Evolutionary conservation across 108 stramenopile genomes (phyloP).

Genomic region (Nitzschia sp.): DNA sequence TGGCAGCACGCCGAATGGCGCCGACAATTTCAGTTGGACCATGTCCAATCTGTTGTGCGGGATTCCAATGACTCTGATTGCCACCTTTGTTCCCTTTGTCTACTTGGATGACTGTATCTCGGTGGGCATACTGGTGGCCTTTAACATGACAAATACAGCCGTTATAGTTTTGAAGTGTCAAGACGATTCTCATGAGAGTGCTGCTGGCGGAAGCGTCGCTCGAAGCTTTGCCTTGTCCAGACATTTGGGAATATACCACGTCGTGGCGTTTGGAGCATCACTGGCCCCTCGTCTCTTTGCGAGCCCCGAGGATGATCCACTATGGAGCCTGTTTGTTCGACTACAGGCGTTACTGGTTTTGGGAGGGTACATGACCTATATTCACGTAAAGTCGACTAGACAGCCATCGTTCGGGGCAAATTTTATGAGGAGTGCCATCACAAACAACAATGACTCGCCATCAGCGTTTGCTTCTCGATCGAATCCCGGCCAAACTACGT

Average conservation of each 20-base stretch:
- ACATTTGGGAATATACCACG: background rate
- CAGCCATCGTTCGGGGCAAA: background rate
- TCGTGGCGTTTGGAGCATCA: background rate
- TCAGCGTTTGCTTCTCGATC: too few relatives aligned
- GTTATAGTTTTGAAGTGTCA: constrained; percentile 27
- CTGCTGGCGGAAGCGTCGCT: background rate
- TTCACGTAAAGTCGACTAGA: constrained; percentile 1
- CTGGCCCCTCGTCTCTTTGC: background rate
- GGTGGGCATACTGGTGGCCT: constrained; percentile 76
- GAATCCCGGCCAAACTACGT: background rate
- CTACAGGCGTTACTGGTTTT: background rate
- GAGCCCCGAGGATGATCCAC: background rate
- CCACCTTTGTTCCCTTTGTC: constrained; percentile 85
- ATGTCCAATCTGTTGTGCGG: constrained; percentile 78
- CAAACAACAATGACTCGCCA: too few relatives aligned
- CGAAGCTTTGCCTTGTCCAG: background rate
- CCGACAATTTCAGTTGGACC: constrained; percentile 76
- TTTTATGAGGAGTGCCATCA: too few relatives aligned
- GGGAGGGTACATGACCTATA: background rate
- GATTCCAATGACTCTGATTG: constrained; percentile 70
- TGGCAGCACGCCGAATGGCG: constrained; percentile 55
- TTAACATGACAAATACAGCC: constrained; percentile 68
- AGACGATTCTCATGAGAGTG: background rate
- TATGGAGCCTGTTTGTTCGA: too few relatives aligned
- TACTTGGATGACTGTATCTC: constrained; percentile 81